Evolutionary conservation across 2,329 filamentous ascomycete species (phyloP).

Genomic region (Neopestalotiopsis sp.): DNA sequence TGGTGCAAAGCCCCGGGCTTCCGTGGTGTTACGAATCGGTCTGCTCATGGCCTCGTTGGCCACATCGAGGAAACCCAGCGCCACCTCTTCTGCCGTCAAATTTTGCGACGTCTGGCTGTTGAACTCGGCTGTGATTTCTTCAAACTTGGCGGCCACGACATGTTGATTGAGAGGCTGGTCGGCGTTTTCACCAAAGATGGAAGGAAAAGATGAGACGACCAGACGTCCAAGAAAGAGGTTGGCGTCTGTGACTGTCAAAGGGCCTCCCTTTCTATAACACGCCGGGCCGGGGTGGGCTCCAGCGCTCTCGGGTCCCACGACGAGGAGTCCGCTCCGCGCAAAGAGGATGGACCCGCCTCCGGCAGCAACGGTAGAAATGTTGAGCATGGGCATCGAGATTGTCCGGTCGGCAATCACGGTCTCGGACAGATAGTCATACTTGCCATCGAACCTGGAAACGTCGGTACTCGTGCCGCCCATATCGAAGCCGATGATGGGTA

Average conservation of each 20-base stretch:
- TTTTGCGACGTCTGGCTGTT: conserved; percentile 35
- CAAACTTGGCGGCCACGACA: conserved; percentile 42
- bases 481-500: conserved; percentile 65
- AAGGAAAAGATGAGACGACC: conserved; percentile 69
- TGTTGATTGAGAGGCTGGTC: conserved; percentile 54
- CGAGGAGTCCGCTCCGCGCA: conserved; percentile 73
- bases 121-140: conserved; percentile 45
- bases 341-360: conserved; percentile 60
- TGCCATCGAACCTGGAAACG: conserved; percentile 67
- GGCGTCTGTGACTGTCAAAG: conserved; percentile 75
- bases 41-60: conserved; percentile 78
- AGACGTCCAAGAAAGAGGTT: conserved; percentile 70
- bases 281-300: conserved; percentile 73
- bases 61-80: conserved; percentile 75
- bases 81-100: conserved; percentile 45
- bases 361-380: conserved; percentile 73
- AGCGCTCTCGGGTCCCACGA: conserved; percentile 58
- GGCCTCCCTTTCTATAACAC: conserved; percentile 75
- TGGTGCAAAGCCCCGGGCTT: conserved; percentile 53
- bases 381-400: conserved; percentile 73
- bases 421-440: conserved; percentile 62
- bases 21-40: conserved; percentile 66
- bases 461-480: conserved; percentile 77
- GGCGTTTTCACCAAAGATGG: conserved; percentile 73
- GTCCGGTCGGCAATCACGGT: conserved; percentile 72